phyloP scores from a whole-genome alignment of 306 rosid species.

The Dalbergia cochinchinensis region DNA sequence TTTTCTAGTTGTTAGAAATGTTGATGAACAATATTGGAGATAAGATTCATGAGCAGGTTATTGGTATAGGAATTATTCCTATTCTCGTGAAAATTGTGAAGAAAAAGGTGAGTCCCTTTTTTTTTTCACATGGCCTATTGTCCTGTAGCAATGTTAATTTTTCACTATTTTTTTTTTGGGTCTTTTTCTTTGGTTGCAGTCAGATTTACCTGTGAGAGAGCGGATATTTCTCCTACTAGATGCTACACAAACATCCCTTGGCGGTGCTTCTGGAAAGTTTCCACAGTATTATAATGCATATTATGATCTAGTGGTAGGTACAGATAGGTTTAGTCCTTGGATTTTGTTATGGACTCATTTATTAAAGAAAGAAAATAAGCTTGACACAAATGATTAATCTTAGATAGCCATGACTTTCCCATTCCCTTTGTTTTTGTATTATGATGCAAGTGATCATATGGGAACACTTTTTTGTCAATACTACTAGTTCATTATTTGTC shows the following conservation, averaged over 20 bases:
- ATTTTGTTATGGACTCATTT: background rate
- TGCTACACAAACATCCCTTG: slow-evolving; percentile 96
- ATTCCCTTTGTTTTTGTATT: slow-evolving; percentile 20
- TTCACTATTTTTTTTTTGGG: slow-evolving; percentile 19
- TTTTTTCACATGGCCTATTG: slow-evolving; percentile 12
- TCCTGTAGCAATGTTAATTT: background rate
- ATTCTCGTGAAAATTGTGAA: slow-evolving; percentile 90
- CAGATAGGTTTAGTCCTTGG: slow-evolving; percentile 28
- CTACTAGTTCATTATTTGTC: slow-evolving; percentile 9
- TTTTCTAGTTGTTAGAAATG: slow-evolving; percentile 89
- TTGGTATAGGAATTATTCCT: slow-evolving; percentile 81
- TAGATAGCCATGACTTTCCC: slow-evolving; percentile 8
- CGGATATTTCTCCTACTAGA: slow-evolving; percentile 92
- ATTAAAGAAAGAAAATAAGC: background rate
- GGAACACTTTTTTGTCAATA: slow-evolving; percentile 15
- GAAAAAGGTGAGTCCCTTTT: slow-evolving; percentile 72
- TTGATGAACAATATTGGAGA: slow-evolving; percentile 97
- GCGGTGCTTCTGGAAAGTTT: slow-evolving; percentile 95
- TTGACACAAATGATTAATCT: slow-evolving; percentile 27
- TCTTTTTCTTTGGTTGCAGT: slow-evolving; percentile 62
- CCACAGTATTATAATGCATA: slow-evolving; percentile 90
- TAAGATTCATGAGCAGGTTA: slow-evolving; percentile 81
- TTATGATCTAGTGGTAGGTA: slow-evolving; percentile 91
- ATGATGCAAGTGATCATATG: slow-evolving; percentile 1
- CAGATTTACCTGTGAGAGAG: slow-evolving; percentile 87